phyloP scores from a whole-genome alignment of 2,329 filamentous ascomycete genomes.

The Zalaria sp. region DNA sequence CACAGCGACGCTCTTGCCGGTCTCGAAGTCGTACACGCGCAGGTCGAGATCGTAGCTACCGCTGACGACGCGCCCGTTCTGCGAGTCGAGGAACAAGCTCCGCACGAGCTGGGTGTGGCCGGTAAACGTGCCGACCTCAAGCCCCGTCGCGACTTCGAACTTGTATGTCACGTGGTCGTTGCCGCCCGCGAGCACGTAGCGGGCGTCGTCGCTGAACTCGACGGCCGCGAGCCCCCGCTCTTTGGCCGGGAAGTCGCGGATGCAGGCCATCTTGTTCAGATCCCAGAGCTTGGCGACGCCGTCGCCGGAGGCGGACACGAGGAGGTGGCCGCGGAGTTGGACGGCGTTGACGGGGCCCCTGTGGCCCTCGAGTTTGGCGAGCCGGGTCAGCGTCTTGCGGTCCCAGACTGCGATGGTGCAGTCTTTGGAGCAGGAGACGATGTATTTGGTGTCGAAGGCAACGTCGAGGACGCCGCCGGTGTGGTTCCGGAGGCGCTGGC shows the following conservation, averaged over 20 bases:
- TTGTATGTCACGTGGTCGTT: constrained; percentile 94
- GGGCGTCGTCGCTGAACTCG: constrained; percentile 91
- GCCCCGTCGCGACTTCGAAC: constrained; percentile 84
- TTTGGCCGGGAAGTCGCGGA: constrained; percentile 81
- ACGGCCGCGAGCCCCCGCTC: constrained; percentile 90
- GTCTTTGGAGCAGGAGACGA: constrained; percentile 96
- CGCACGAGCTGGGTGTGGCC: constrained; percentile 81
- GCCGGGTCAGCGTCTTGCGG: constrained; percentile 57
- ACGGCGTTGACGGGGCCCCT: constrained; percentile 90
- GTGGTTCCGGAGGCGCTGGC: constrained; percentile 66
- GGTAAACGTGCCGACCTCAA: constrained; percentile 64
- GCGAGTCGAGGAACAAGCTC: constrained; percentile 77
- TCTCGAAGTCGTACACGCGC: constrained; percentile 81
- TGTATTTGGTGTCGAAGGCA: constrained; percentile 80
- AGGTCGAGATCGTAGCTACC: constrained; percentile 93
- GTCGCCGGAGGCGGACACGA: constrained; percentile 89
- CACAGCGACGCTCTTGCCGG: constrained; percentile 62
- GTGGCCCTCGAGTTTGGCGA: constrained; percentile 74
- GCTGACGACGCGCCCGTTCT: constrained; percentile 74
- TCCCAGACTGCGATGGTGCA: constrained; percentile 91
- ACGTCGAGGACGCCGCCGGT: constrained; percentile 84
- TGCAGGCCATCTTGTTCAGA: constrained; percentile 71
- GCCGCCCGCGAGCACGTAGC: constrained; percentile 81
- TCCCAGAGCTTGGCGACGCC: constrained; percentile 94
- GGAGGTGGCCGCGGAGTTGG: constrained; percentile 80